Evolutionary conservation across 352 stramenopile species (phyloP).

Genomic region (Elongisporangium undulatum): DNA sequence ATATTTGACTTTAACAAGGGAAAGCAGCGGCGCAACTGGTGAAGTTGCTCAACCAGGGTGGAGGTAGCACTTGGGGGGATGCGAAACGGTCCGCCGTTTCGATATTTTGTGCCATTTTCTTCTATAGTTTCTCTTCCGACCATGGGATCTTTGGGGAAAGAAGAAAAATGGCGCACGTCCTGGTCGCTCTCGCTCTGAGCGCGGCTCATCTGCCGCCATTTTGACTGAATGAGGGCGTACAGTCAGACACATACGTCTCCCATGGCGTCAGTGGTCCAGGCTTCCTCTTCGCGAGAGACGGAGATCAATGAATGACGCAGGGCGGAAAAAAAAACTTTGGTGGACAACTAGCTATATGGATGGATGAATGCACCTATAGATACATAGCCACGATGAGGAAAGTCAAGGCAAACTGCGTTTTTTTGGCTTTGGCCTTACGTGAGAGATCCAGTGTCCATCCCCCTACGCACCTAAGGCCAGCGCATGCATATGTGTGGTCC

Average conservation of each 20-base stretch:
- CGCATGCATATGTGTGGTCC: background rate
- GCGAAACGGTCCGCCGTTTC: background rate
- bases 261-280: background rate
- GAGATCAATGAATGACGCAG: background rate
- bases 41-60: background rate
- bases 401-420: background rate
- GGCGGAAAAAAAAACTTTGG: background rate
- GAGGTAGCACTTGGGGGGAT: background rate
- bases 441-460: background rate
- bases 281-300: background rate
- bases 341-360: background rate
- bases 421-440: background rate
- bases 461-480: background rate
- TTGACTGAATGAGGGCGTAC: background rate
- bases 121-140: conserved; percentile 1
- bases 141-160: conserved; percentile 1
- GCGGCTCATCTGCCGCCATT: background rate
- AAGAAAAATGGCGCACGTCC: conserved; percentile 1
- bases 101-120: conserved; percentile 1
- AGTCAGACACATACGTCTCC: background rate
- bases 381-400: background rate
- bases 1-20: background rate
- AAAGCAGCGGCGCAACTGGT: background rate
- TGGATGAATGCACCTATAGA: background rate
- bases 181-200: background rate